Conservation (phyloP, 495 filamentous ascomycete genomes). For the Xylaria grammica region DNA sequence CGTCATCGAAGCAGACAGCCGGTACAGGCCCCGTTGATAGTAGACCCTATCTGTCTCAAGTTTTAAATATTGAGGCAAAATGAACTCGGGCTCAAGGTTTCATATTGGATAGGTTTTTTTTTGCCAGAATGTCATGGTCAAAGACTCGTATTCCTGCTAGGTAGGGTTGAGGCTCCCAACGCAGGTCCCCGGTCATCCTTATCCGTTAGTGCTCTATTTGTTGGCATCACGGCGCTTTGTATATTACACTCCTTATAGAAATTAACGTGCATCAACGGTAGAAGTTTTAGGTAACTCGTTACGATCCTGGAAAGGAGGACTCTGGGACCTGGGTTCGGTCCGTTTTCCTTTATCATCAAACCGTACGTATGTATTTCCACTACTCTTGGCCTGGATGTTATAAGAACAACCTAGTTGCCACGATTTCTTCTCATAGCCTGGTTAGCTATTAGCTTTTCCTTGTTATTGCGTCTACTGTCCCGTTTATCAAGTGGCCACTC, state of each 20-base stretch:
- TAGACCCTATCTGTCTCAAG: constrained; percentile 18
- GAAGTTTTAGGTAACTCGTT: neutral
- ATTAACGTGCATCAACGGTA: constrained; percentile 3
- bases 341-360: neutral
- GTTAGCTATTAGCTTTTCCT: neutral
- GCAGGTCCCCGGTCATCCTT: neutral
- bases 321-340: constrained; percentile 1
- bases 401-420: neutral
- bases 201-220: neutral
- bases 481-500: neutral
- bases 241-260: constrained; percentile 13
- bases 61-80: constrained; percentile 21
- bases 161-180: constrained; percentile 15
- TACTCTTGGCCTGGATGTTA: neutral
- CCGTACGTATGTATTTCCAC: constrained; percentile 5
- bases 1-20: constrained; percentile 6
- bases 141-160: constrained; percentile 2
- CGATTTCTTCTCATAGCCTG: neutral
- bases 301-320: neutral
- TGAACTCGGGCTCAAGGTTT: constrained; percentile 19
- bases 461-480: neutral
- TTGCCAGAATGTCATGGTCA: constrained; percentile 21
- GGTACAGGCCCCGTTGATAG: constrained; percentile 9
- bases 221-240: neutral
- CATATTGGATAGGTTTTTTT: constrained; percentile 20